These are phyloP conservation scores for Discostella pseudostelligera DNA, from an alignment of 108 stramenopile species.

Conservation along the genomic window DNA sequence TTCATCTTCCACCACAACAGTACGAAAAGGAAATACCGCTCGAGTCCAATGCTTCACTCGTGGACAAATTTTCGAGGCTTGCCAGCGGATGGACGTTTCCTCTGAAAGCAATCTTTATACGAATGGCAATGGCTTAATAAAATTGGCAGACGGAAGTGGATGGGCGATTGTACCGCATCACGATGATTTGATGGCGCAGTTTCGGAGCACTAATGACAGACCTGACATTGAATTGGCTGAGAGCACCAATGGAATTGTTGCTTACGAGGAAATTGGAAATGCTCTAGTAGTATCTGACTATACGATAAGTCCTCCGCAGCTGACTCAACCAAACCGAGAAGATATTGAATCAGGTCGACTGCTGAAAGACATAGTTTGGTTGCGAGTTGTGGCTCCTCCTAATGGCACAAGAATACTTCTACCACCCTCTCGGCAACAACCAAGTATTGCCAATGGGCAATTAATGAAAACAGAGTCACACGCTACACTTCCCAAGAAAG, in stretches of 20 bases:
- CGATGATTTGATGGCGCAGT: slow-evolving; percentile 66
- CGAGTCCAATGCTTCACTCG: slow-evolving; percentile 56
- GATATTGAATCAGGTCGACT: slow-evolving; percentile 3
- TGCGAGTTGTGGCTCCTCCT: slow-evolving; percentile 54
- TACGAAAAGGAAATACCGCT: slow-evolving; percentile 13
- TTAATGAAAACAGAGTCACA: slow-evolving; percentile 9
- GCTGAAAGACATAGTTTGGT: slow-evolving; percentile 48
- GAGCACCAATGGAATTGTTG: slow-evolving; percentile 24
- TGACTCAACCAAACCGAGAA: slow-evolving; percentile 15
- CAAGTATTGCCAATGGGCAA: slow-evolving; percentile 1
- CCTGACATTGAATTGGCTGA: slow-evolving; percentile 34
- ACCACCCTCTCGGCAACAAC: slow-evolving; percentile 43
- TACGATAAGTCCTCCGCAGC: too few species aligned
- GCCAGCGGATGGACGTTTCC: slow-evolving; percentile 66
- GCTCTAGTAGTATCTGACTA: too few species aligned
- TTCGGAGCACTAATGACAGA: slow-evolving; percentile 41
- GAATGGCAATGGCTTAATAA: slow-evolving; percentile 76
- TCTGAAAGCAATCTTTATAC: slow-evolving; percentile 48
- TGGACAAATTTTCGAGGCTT: slow-evolving; percentile 84
- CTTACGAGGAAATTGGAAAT: slow-evolving; percentile 83
- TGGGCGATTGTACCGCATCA: slow-evolving; percentile 82
- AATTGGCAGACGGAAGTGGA: slow-evolving; percentile 80
- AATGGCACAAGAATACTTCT: slow-evolving; percentile 64
- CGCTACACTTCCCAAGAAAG: slow-evolving; percentile 14
- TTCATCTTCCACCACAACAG: slow-evolving; percentile 29